These are phyloP conservation scores for Phialemoniopsis sp. DNA, from an alignment of 2,329 filamentous ascomycete species.

Conservation along the genomic window DNA sequence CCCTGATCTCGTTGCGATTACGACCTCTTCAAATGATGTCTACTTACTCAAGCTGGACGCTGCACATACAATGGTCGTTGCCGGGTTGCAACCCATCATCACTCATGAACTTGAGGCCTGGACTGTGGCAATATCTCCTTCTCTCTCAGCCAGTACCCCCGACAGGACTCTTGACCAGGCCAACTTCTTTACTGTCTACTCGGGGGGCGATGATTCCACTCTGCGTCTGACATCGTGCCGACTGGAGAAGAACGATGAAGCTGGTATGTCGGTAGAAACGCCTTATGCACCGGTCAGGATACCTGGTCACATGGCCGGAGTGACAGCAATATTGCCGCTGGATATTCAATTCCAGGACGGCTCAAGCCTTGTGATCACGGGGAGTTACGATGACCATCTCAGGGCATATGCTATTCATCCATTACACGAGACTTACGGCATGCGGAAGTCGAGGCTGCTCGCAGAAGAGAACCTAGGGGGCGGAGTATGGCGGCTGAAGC, in stretches of 20 bases:
- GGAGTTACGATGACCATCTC: conserved; percentile 86
- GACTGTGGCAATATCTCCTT: conserved; percentile 58
- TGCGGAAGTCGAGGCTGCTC: conserved; percentile 45
- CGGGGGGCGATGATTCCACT: conserved; percentile 73
- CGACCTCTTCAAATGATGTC: conserved; percentile 66
- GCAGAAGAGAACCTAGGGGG: conserved; percentile 65
- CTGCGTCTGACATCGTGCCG: conserved; percentile 42
- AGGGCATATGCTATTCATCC: conserved; percentile 57
- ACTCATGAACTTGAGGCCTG: conserved; percentile 65
- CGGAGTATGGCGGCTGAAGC: conserved; percentile 83
- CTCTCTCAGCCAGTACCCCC: conserved; percentile 12
- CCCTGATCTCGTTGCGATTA: conserved; percentile 57
- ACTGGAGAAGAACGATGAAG: conserved; percentile 7
- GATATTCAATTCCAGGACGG: conserved; percentile 31
- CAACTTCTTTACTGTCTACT: conserved; percentile 45
- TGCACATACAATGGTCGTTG: conserved; percentile 29
- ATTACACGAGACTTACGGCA: conserved; percentile 31
- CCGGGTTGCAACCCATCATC: conserved; percentile 32
- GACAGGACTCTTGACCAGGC: conserved; percentile 7
- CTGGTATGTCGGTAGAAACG: not conserved
- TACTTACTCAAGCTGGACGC: conserved; percentile 46
- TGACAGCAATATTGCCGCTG: conserved; percentile 81
- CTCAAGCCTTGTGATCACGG: conserved; percentile 66
- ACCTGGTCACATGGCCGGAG: conserved; percentile 66
- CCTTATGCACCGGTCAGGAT: not conserved